These are phyloP conservation scores for Alternaria metachromatica DNA, from an alignment of 2,329 filamentous ascomycete genomes.

Conservation along the genomic window DNA sequence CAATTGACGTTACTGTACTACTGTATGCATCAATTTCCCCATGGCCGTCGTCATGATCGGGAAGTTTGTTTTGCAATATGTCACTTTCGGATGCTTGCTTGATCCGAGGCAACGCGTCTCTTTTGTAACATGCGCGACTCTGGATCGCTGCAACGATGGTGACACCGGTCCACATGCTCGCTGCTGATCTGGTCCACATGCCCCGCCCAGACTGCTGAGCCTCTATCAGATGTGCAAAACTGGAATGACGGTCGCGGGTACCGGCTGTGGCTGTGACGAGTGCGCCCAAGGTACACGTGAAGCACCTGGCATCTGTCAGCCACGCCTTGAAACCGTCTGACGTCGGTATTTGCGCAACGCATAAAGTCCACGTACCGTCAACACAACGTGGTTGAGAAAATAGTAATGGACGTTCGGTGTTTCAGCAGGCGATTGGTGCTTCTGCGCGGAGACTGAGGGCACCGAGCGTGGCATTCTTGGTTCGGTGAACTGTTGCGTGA, in stretches of 20 bases:
- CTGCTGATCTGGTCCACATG: neutral
- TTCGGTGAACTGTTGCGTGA: neutral
- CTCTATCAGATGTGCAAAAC: neutral
- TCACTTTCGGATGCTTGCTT: conserved; percentile 1
- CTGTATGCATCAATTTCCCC: neutral
- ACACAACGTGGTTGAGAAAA: neutral
- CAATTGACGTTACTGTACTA: conserved; percentile 1
- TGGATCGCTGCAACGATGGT: neutral
- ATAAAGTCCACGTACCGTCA: neutral
- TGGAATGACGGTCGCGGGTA: neutral
- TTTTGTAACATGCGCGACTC: neutral
- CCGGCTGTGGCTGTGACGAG: neutral
- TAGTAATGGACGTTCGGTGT: neutral
- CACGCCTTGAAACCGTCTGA: neutral
- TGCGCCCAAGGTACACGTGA: neutral
- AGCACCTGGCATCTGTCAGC: conserved; percentile 14
- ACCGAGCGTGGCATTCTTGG: neutral
- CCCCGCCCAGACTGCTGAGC: neutral
- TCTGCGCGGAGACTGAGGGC: neutral
- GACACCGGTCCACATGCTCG: neutral
- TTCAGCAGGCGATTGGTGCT: neutral
- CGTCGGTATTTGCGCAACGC: neutral
- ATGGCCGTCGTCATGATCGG: neutral
- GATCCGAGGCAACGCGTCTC: neutral
- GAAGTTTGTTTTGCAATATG: conserved; percentile 5